phyloP scores from a whole-genome alignment of 768 basidiomycete species.

The Chalciporus pseudorubinellus region DNA sequence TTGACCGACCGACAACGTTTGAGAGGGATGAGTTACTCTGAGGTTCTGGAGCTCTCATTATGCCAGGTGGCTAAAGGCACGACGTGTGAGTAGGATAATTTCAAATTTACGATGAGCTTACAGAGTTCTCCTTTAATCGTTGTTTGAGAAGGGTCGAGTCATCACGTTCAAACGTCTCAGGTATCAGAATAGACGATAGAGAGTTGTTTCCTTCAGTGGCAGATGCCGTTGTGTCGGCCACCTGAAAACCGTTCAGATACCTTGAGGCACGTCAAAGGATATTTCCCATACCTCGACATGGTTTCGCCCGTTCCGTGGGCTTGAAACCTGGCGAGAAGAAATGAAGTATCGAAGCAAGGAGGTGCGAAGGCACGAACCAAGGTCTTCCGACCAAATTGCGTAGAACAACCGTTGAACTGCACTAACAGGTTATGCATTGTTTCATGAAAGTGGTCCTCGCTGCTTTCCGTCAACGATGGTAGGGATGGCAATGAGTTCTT shows the following conservation, averaged over 20 bases:
- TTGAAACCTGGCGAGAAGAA: no score
- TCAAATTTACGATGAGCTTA: background rate
- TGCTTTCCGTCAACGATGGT: background rate
- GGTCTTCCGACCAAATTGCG: background rate
- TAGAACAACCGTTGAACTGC: background rate
- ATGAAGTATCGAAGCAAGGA: no score
- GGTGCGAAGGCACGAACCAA: background rate
- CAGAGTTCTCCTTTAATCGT: background rate
- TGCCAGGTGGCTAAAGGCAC: background rate
- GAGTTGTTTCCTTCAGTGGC: background rate
- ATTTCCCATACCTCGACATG: background rate
- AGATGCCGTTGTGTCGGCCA: background rate
- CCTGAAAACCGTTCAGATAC: background rate
- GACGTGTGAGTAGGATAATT: background rate
- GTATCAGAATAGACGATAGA: background rate
- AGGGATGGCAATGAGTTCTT: background rate
- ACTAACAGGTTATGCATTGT: background rate
- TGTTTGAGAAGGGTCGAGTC: background rate
- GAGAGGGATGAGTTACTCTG: background rate
- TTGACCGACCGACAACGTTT: background rate
- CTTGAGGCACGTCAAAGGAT: background rate
- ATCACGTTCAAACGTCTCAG: background rate
- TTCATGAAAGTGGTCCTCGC: background rate
- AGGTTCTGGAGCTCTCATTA: background rate
- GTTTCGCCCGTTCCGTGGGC: background rate